These are phyloP conservation scores for Bryoglossum gracile DNA, from an alignment of 495 filamentous ascomycete species.

Conservation along the genomic window DNA sequence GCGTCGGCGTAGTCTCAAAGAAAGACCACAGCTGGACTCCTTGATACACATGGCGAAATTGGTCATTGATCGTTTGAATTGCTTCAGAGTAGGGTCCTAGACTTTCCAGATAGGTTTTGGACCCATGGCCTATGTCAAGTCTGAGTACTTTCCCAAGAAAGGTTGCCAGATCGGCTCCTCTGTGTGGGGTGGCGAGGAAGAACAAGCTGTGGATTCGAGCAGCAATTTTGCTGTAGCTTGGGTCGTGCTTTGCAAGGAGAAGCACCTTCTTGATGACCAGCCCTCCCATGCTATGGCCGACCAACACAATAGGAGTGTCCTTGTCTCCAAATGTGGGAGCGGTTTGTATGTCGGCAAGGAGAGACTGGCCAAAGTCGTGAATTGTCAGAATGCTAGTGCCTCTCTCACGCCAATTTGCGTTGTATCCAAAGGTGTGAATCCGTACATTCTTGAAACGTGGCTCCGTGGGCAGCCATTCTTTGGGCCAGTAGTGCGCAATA, in stretches of 20 bases:
- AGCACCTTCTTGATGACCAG: conserved; percentile 40
- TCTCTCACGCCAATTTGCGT: conserved; percentile 1
- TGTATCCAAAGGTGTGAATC: conserved; percentile 15
- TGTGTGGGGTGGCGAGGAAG: conserved; percentile 46
- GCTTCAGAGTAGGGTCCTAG: conserved; percentile 30
- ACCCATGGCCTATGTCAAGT: conserved; percentile 36
- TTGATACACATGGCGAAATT: conserved; percentile 36
- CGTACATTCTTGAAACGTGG: conserved; percentile 5
- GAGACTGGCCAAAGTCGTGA: conserved; percentile 14
- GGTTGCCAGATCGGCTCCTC: conserved; percentile 38
- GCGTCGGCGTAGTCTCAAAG: conserved; percentile 37
- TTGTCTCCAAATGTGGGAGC: conserved; percentile 1
- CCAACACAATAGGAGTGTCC: conserved; percentile 33
- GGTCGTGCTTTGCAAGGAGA: conserved; percentile 27
- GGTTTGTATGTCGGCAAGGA: conserved; percentile 25
- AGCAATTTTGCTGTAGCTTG: conserved; percentile 35
- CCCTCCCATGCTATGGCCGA: conserved; percentile 49
- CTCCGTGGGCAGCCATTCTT: conserved; percentile 17
- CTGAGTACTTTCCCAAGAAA: conserved; percentile 35
- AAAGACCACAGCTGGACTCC: conserved; percentile 38
- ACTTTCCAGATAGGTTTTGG: conserved; percentile 36
- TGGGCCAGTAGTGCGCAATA: conserved; percentile 26
- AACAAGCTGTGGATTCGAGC: conserved; percentile 37
- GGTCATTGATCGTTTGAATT: conserved; percentile 38
- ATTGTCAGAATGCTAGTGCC: background rate